Percentiles rank a stretch among this genome's conserved stretches.
These are phyloP conservation scores for Cytidiella melzeri DNA, from an alignment of 768 basidiomycete genomes.

Conservation along the genomic window DNA sequence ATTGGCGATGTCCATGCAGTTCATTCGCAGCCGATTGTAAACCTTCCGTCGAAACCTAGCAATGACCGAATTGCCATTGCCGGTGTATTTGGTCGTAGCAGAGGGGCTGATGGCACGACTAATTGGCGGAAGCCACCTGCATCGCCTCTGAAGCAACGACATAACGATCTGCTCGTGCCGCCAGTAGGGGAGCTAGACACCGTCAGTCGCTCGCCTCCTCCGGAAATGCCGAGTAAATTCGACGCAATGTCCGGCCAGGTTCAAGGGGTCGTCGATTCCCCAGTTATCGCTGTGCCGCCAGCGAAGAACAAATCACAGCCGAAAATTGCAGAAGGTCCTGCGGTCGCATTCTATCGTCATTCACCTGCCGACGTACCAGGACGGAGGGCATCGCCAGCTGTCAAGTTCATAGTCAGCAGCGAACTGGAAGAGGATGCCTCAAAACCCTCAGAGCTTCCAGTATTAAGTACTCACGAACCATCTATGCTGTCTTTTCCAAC, in stretches of 20 bases:
- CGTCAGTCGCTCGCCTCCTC: slow-evolving; percentile 63
- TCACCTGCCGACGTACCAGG: slow-evolving; percentile 46
- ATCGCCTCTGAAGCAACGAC: slow-evolving; percentile 12
- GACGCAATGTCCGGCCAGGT: not conserved
- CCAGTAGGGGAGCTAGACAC: slow-evolving; percentile 35
- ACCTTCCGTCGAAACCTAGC: slow-evolving; percentile 30
- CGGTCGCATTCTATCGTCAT: slow-evolving; percentile 69
- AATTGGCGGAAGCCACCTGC: slow-evolving; percentile 34
- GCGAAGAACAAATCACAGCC: slow-evolving; percentile 50
- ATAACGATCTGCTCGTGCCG: not conserved
- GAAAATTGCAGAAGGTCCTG: slow-evolving; percentile 67
- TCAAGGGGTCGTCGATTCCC: slow-evolving; percentile 16
- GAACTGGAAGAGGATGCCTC: slow-evolving; percentile 47
- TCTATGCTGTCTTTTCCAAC: not conserved
- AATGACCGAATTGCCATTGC: slow-evolving; percentile 1
- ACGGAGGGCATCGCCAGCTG: slow-evolving; percentile 41
- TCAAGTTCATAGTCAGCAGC: slow-evolving; percentile 75
- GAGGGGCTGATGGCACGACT: slow-evolving; percentile 27
- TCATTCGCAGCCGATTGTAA: slow-evolving; percentile 31
- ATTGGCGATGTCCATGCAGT: slow-evolving; percentile 6
- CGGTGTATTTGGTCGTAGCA: slow-evolving; percentile 27
- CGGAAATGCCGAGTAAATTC: slow-evolving; percentile 35
- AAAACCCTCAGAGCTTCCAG: not conserved
- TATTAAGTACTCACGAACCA: not conserved
- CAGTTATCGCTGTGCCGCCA: slow-evolving; percentile 30